Conservation (phyloP, 2,329 filamentous ascomycete species). For the Fusarium sterilihyphosum region DNA sequence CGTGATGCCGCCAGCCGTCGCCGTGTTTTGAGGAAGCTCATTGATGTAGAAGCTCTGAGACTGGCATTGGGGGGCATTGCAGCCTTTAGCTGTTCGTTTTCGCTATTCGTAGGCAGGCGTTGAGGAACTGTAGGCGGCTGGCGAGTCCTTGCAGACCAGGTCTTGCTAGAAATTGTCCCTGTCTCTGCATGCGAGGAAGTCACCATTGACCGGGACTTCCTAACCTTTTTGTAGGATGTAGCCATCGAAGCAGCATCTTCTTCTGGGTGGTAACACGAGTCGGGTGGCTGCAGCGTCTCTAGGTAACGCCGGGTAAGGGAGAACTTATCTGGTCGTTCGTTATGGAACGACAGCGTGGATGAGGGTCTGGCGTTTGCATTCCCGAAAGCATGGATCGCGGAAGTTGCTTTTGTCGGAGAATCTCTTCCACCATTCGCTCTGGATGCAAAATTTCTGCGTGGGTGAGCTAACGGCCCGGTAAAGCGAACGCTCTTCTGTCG, state of each 20-base stretch:
- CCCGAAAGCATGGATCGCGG: constrained; percentile 8
- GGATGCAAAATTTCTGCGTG: constrained; percentile 43
- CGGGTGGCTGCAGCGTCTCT: constrained; percentile 45
- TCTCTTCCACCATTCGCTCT: constrained; percentile 44
- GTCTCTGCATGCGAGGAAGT: constrained; percentile 41
- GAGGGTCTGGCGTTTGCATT: constrained; percentile 26
- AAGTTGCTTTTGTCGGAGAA: constrained; percentile 11
- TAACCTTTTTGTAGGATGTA: constrained; percentile 60
- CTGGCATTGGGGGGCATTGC: neutral
- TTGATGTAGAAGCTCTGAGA: constrained; percentile 63
- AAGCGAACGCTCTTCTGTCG: constrained; percentile 68
- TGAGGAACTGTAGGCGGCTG: constrained; percentile 16
- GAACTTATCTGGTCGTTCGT: constrained; percentile 11
- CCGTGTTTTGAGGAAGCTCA: constrained; percentile 59
- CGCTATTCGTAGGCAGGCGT: constrained; percentile 32
- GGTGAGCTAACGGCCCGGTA: constrained; percentile 48
- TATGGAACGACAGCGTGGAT: constrained; percentile 24
- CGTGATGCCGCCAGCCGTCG: constrained; percentile 37
- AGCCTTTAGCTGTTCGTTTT: constrained; percentile 42
- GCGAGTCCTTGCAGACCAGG: constrained; percentile 11
- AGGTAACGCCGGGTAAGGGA: constrained; percentile 39
- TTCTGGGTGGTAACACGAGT: constrained; percentile 58
- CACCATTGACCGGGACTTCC: constrained; percentile 67
- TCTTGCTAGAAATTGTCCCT: constrained; percentile 22
- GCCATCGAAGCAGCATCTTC: constrained; percentile 59